Conservation (phyloP, 345 rosid genomes). For the Ceriops zippeliana region DNA sequence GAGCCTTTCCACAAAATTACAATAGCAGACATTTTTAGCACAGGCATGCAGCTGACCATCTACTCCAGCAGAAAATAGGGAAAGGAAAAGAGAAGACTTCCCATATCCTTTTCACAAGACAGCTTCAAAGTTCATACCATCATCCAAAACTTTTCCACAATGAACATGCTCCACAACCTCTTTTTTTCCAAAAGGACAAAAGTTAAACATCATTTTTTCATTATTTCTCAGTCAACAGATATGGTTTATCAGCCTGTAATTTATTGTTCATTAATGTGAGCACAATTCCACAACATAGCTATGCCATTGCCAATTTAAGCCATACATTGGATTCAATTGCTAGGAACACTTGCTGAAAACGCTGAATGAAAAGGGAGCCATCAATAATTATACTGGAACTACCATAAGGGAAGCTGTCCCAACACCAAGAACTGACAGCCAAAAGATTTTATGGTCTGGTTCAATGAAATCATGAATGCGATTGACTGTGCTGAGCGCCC, state of each 20-base stretch:
- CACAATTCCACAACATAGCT: neutral
- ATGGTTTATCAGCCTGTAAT: neutral
- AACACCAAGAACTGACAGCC: conserved; percentile 89
- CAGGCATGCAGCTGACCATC: neutral
- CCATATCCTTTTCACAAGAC: neutral
- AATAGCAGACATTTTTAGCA: neutral
- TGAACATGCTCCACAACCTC: neutral
- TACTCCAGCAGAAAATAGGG: neutral
- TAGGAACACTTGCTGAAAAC: neutral
- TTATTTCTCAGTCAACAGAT: too few relatives aligned
- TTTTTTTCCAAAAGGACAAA: neutral
- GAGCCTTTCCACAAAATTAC: too few relatives aligned
- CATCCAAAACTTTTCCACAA: neutral
- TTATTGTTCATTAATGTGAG: conserved; percentile 7
- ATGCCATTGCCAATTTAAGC: neutral
- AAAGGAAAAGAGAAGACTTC: neutral
- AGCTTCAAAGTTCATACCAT: neutral
- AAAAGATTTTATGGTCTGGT: conserved; percentile 77
- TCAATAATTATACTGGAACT: conserved; percentile 23
- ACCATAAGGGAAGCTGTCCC: conserved; percentile 96
- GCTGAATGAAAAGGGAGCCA: conserved; percentile 8
- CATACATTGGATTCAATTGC: neutral
- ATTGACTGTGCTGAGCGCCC: conserved; percentile 92
- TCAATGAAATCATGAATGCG: conserved; percentile 75
- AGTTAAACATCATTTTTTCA: neutral